Base-by-base conservation (phyloP, 169 alveolate species). In the Eimeria maxima region DNA sequence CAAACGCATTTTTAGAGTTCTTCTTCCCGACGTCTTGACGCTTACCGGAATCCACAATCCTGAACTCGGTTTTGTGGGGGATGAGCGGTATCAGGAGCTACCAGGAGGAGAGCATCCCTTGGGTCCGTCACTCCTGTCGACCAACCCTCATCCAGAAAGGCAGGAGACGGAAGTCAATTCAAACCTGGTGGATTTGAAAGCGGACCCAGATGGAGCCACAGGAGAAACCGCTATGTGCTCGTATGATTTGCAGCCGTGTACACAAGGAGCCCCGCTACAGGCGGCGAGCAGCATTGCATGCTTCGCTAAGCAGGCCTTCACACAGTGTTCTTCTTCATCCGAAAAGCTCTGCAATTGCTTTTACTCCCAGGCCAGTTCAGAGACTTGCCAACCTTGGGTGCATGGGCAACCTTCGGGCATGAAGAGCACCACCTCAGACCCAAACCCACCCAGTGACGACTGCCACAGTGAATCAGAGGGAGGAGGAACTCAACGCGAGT, bases 281-380 rank as follows among this genome's bases (percentile, higher is more conserved):
- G n/a, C 11, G 60, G 93, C 93, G 29, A 60, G 74, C 78, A 86
- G 80, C 22, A 50, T 63, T 45, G 93, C 93, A 18, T 84, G 93
- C 67, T 84, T 84, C 78, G 93, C 93, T 29, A 65, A 69, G 80
- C 93, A 84, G 80, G 33, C 78, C 24, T 53, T 84, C 60, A 55
- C 44, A 24, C 42, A 47, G n/a, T 47, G 42, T 20, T 84, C 60
- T 55, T 38, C 57, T 84, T 11, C 93, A 27, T 57, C 74, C 10
- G 93, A 22, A 47, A 60, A 78, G 60, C 38, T 60, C 57, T 84
- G 74, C 80, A 84, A 84, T 27, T 84, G 93, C 78, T 84, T 84
- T 27, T 84, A 84, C n/a, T 84, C 60, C 4, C 74, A 55, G 27
- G 22, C 74, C 13, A 44, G 33, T 57, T 29, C 60, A 29, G 63